A percentile compares a stretch with the other conserved stretches of the same genome.
Evolutionary conservation across 495 filamentous ascomycete genomes (phyloP).

Genomic region (Aspergillus indologenus): DNA sequence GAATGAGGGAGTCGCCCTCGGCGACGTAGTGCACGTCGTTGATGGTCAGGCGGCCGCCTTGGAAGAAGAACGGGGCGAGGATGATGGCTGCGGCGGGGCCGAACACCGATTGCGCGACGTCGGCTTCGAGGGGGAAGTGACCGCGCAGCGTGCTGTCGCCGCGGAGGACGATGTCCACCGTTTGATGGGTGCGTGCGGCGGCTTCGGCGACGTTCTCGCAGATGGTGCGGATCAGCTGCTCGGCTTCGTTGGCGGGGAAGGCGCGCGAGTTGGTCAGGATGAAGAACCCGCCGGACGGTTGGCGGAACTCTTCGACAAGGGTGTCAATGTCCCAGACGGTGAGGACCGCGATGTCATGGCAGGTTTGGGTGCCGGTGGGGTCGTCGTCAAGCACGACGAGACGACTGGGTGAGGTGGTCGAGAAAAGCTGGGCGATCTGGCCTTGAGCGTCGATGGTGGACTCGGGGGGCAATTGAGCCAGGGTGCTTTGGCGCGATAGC

Average conservation of each 20-base stretch:
- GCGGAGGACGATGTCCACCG: conserved; percentile 50
- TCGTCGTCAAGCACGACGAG: conserved; percentile 56
- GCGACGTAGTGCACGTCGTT: conserved; percentile 53
- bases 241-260: conserved; percentile 41
- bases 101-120: conserved; percentile 46
- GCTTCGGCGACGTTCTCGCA: conserved; percentile 44
- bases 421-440: conserved; percentile 34
- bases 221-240: conserved; percentile 42
- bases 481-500: conserved; percentile 29
- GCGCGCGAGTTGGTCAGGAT: conserved; percentile 57
- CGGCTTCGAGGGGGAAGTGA: conserved; percentile 51
- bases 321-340: conserved; percentile 50
- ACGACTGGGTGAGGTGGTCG: conserved; percentile 29
- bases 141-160: conserved; percentile 53
- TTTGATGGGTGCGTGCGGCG: conserved; percentile 32
- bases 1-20: conserved; percentile 43
- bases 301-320: conserved; percentile 39
- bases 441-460: conserved; percentile 33
- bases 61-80: conserved; percentile 53
- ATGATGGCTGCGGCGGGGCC: conserved; percentile 44
- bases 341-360: conserved; percentile 54
- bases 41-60: conserved; percentile 51
- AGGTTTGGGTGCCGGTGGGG: conserved; percentile 56
- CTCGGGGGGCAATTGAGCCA: conserved; percentile 32
- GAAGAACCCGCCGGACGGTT: conserved; percentile 45